phyloP scores from a whole-genome alignment of 208 protist species.

The Acanthamoeba culbertsoni region DNA sequence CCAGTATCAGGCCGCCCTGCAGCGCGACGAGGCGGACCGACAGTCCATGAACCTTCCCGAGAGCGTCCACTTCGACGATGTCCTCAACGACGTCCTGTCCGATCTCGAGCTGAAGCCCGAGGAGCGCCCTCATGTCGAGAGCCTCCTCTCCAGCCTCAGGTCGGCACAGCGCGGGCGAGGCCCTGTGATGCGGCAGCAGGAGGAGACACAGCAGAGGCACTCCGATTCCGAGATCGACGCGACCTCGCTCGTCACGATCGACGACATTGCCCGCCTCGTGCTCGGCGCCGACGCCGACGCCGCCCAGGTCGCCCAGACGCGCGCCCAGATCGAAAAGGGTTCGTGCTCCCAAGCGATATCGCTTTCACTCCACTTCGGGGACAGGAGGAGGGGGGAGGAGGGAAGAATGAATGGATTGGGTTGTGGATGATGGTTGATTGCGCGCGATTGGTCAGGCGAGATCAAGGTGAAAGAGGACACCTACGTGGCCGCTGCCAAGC shows the following conservation, averaged over 20 bases:
- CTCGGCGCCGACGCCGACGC: not conserved
- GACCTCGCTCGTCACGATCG: not conserved
- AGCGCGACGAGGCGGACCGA: not conserved
- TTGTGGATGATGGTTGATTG: not conserved
- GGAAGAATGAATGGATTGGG: too few species aligned
- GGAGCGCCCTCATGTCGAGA: too few species aligned
- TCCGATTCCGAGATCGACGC: not conserved
- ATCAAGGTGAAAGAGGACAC: not conserved
- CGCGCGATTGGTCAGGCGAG: not conserved
- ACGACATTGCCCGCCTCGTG: not conserved
- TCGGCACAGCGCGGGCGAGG: too few species aligned
- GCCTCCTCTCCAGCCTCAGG: too few species aligned
- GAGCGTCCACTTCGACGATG: too few species aligned
- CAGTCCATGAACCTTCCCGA: too few species aligned
- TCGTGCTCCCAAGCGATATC: not conserved
- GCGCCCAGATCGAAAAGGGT: not conserved
- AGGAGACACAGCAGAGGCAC: too few species aligned
- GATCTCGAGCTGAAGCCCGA: too few species aligned
- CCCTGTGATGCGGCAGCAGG: too few species aligned
- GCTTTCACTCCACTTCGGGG: not conserved
- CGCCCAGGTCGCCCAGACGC: not conserved
- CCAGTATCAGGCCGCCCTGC: not conserved
- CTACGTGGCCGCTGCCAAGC: not conserved
- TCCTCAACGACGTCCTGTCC: too few species aligned
- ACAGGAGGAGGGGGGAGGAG: too few species aligned